Evolutionary conservation across 306 rosid genomes (phyloP), one percentile per base, ranked within the genome.

Genomic region (Urtica urens): DNA sequence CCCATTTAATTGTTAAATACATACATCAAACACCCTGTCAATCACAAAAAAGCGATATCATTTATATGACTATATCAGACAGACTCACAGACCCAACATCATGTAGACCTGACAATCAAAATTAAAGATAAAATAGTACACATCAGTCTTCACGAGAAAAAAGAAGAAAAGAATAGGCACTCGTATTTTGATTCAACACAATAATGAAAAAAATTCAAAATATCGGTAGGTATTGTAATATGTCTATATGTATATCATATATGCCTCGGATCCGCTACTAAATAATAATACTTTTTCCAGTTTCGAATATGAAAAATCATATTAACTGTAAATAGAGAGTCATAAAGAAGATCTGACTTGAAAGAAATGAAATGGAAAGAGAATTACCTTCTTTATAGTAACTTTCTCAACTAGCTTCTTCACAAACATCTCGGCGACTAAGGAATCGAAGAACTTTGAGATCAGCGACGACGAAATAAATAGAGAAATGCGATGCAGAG

Each of bases 331-430:
- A 21, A 14, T 5, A 6, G 13, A n/a, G 17, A 34, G 1, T 6
- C 10, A 48, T 6, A 34, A 3, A 35, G 4, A 9, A 13, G n/a
- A 7, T 13, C 37, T 7, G 37, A 31, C 37, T 31, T 31, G 3
- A 7, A 13, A 35, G n/a, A 13, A 35, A 7, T 13, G 37, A 31
- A 20, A 12, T 24, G 22, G 50, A 15, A 27, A 23, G 31, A 20
- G 25, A 51, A 47, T 3, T 28, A 76, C 96, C 93, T 78, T 88
- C 71, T 73, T 81, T 3, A 51, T 33, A 35, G 94, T 72, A 63
- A 94, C 96, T 68, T 80, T 88, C 75, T 70, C 90, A 23, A 83
- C 93, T 13, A 88, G 74, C 65, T 78, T 88, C 67, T 67, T 83
- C 20, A 80, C 78, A 39, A 88, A 88, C 96, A 88, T 88, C 41